phyloP scores from a whole-genome alignment of 208 protist genomes.

The Vickermania ingenoplastis region DNA sequence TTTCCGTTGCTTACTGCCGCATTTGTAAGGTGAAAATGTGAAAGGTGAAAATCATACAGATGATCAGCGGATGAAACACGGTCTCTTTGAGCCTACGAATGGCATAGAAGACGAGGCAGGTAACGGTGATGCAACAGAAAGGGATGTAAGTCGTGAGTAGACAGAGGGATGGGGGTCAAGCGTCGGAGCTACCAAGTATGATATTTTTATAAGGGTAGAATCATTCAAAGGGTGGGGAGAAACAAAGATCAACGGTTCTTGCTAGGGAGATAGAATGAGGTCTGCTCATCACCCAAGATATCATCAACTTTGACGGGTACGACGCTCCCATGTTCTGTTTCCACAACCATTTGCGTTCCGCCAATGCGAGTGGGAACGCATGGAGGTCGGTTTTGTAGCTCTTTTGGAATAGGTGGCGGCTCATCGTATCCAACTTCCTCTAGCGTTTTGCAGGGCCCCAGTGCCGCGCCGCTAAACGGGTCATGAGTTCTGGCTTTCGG shows the following conservation, averaged over 20 bases:
- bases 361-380: constrained; percentile 44
- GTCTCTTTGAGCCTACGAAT: too few relatives aligned
- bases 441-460: constrained; percentile 64
- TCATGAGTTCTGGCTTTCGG: constrained; percentile 40
- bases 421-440: constrained; percentile 79
- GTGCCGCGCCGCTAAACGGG: constrained; percentile 43
- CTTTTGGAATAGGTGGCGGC: constrained; percentile 54
- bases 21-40: too few relatives aligned
- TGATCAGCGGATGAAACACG: too few relatives aligned
- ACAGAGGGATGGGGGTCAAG: too few relatives aligned
- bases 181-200: too few relatives aligned
- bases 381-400: constrained; percentile 55
- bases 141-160: too few relatives aligned
- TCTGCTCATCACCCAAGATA: constrained; percentile 23
- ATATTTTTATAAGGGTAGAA: too few relatives aligned
- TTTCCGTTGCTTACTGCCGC: too few relatives aligned
- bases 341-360: constrained; percentile 77
- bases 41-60: too few relatives aligned
- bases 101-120: too few relatives aligned
- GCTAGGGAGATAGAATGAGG: constrained; percentile 32
- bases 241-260: constrained; percentile 1
- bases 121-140: too few relatives aligned
- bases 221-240: too few relatives aligned
- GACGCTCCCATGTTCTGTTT: constrained; percentile 44
- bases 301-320: constrained; percentile 49